phyloP scores from a whole-genome alignment of 2,329 filamentous ascomycete genomes.

The Fusarium sp. region DNA sequence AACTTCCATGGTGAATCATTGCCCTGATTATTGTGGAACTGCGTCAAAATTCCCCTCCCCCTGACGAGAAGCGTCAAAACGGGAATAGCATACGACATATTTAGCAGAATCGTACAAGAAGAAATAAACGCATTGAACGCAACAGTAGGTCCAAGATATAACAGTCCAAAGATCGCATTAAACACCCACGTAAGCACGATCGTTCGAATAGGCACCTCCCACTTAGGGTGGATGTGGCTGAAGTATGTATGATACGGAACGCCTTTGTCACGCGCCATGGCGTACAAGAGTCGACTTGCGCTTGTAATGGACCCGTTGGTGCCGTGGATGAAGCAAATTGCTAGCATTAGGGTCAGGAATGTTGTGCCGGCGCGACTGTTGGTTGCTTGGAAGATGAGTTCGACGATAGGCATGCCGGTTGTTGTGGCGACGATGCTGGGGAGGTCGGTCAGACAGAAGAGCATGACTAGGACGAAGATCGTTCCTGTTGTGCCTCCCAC shows the following conservation, averaged over 20 bases:
- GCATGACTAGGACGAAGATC: constrained; percentile 55
- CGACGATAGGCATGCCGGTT: constrained; percentile 59
- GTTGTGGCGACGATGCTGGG: constrained; percentile 49
- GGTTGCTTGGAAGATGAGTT: constrained; percentile 58
- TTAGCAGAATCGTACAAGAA: constrained; percentile 37
- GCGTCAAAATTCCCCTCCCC: neutral
- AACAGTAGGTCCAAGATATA: constrained; percentile 31
- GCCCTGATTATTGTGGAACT: constrained; percentile 2
- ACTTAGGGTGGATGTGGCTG: constrained; percentile 23
- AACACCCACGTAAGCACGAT: constrained; percentile 30
- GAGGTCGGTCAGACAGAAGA: constrained; percentile 55
- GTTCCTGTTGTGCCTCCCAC: constrained; percentile 56
- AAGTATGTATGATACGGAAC: constrained; percentile 26
- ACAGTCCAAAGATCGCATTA: constrained; percentile 32
- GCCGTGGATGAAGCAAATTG: constrained; percentile 59
- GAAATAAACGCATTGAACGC: constrained; percentile 38
- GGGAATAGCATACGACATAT: constrained; percentile 35
- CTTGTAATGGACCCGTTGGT: constrained; percentile 58
- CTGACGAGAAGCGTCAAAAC: constrained; percentile 26
- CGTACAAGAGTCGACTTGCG: constrained; percentile 55
- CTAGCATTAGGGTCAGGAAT: constrained; percentile 55
- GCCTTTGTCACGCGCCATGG: constrained; percentile 43
- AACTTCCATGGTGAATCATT: constrained; percentile 25
- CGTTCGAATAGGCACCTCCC: constrained; percentile 28
- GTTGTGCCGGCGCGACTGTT: constrained; percentile 53